Evolutionary conservation across 2,329 filamentous ascomycete genomes (phyloP).

Genomic region (Aureobasidium leucospermi): DNA sequence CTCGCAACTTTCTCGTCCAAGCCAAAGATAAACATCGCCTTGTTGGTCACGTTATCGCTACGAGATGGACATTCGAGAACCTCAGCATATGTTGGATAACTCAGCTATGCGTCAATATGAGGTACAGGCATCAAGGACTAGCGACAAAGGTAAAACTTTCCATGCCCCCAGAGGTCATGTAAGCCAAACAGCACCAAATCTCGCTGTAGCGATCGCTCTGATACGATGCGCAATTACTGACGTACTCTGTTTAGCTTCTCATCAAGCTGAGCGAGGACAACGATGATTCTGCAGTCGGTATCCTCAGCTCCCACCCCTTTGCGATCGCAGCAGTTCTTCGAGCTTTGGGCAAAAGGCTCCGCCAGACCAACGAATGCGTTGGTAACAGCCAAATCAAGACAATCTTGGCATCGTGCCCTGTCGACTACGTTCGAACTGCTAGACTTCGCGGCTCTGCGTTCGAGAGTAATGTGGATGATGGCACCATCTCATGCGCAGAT

Average conservation of each 20-base stretch:
- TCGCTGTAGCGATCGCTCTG: background rate
- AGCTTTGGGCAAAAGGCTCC: background rate
- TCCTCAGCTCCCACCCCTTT: background rate
- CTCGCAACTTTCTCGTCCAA: background rate
- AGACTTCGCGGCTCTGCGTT: background rate
- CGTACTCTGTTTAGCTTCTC: background rate
- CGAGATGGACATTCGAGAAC: background rate
- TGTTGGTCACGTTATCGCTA: background rate
- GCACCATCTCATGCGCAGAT: constrained; percentile 3
- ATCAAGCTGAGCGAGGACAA: background rate
- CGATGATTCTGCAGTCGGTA: background rate
- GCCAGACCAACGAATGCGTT: background rate
- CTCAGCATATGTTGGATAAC: background rate
- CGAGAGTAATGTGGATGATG: background rate
- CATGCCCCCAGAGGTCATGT: too few species aligned
- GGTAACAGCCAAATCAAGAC: background rate
- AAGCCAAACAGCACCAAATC: too few species aligned
- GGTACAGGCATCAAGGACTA: background rate
- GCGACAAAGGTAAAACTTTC: background rate
- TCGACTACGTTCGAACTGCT: background rate
- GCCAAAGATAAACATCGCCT: background rate
- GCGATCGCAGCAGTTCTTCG: background rate
- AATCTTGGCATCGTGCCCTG: background rate
- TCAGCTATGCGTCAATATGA: background rate
- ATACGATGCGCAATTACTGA: background rate